Conservation (phyloP, 2,329 filamentous ascomycete species). For the Phoma sp. region DNA sequence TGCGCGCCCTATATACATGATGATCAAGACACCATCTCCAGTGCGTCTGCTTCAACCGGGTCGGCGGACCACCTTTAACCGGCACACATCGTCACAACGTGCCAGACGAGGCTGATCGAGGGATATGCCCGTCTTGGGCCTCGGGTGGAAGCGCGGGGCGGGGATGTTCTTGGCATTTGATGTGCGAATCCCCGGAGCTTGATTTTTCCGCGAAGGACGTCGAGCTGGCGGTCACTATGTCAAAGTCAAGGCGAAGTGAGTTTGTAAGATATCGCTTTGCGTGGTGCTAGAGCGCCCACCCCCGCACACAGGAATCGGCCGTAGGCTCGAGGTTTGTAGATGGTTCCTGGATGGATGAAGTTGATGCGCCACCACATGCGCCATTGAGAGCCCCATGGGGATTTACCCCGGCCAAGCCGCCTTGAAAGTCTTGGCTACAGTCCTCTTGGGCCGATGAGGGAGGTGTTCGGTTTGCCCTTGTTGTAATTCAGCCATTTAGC, state of each 20-base stretch:
- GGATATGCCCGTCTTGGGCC: constrained; percentile 12
- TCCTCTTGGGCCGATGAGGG: background rate
- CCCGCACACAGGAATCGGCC: too few species aligned
- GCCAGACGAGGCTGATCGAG: background rate
- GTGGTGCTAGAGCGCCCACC: too few species aligned
- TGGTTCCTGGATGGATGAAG: background rate
- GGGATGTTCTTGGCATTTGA: constrained; percentile 5
- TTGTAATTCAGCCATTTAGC: background rate
- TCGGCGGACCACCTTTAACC: constrained; percentile 20
- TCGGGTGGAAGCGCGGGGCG: constrained; percentile 12
- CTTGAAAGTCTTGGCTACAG: background rate
- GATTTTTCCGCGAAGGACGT: background rate
- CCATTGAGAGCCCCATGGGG: background rate
- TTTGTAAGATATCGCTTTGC: background rate
- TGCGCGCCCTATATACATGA: constrained; percentile 11
- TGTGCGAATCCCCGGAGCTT: background rate
- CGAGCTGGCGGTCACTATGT: background rate
- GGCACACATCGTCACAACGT: constrained; percentile 1
- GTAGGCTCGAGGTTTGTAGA: background rate
- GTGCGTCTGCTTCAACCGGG: constrained; percentile 16
- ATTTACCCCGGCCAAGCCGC: constrained; percentile 5
- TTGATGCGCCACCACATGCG: background rate
- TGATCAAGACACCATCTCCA: background rate
- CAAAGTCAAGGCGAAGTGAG: background rate
- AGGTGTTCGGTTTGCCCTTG: background rate